Conservation (phyloP, 2,329 filamentous ascomycete genomes). For the Pyrenophora tritici-repentis region DNA sequence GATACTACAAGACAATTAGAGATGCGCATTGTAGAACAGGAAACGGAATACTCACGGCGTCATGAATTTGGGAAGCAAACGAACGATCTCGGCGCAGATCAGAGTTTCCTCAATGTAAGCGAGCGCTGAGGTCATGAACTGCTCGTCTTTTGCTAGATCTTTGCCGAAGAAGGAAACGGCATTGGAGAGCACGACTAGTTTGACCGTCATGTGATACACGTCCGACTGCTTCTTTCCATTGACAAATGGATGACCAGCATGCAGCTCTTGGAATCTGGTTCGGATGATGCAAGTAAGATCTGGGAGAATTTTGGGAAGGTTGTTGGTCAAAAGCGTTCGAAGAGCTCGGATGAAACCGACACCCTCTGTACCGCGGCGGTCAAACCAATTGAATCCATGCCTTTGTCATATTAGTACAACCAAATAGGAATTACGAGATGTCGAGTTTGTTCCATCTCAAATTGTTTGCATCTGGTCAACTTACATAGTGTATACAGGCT, state of each 20-base stretch:
- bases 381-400: slow-evolving; percentile 40
- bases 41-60: slow-evolving; percentile 8
- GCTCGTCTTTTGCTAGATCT: slow-evolving; percentile 27
- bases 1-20: not conserved
- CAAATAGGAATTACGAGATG: too few relatives aligned
- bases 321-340: slow-evolving; percentile 28
- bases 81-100: slow-evolving; percentile 30
- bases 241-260: slow-evolving; percentile 8
- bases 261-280: slow-evolving; percentile 16
- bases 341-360: slow-evolving; percentile 28
- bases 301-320: slow-evolving; percentile 22
- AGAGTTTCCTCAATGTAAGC: slow-evolving; percentile 33
- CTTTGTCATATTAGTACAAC: slow-evolving; percentile 23
- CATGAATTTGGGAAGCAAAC: slow-evolving; percentile 23
- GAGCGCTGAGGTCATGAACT: slow-evolving; percentile 28
- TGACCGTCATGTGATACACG: slow-evolving; percentile 19
- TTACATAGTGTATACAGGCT: slow-evolving; percentile 20
- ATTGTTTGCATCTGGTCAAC: not conserved
- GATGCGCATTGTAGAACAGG: not conserved
- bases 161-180: slow-evolving; percentile 24
- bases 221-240: slow-evolving; percentile 14
- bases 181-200: slow-evolving; percentile 19
- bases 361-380: slow-evolving; percentile 33
- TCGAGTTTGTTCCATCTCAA: too few relatives aligned
- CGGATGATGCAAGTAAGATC: slow-evolving; percentile 16